These are phyloP conservation scores for Trametopsis cervina DNA, from an alignment of 768 basidiomycete genomes.

Conservation along the genomic window DNA sequence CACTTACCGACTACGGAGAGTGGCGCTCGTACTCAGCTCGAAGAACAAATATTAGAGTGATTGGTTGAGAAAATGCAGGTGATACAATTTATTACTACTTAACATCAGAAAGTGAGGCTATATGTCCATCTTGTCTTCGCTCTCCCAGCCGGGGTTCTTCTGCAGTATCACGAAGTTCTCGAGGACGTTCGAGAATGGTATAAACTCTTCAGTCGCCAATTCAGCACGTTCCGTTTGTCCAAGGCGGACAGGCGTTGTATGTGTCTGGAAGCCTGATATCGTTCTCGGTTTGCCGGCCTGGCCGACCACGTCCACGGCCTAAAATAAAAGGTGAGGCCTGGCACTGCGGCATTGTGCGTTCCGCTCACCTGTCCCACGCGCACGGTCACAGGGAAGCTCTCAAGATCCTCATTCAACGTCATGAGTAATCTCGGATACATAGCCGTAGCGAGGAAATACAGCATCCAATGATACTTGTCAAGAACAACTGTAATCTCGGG, in stretches of 20 bases:
- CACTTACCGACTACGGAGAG: too few species aligned
- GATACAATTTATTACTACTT: neutral
- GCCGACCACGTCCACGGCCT: slow-evolving; percentile 96
- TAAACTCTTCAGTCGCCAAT: slow-evolving; percentile 93
- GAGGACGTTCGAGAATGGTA: slow-evolving; percentile 83
- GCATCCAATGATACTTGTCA: slow-evolving; percentile 97
- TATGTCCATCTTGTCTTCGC: slow-evolving; percentile 79
- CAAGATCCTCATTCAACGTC: slow-evolving; percentile 88
- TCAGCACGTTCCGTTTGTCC: slow-evolving; percentile 94
- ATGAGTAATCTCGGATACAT: slow-evolving; percentile 99
- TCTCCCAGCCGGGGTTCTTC: slow-evolving; percentile 89
- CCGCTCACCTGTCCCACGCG: slow-evolving; percentile 80
- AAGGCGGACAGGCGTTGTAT: slow-evolving; percentile 91
- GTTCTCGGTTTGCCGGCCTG: slow-evolving; percentile 96
- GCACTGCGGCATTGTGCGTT: neutral
- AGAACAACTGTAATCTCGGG: slow-evolving; percentile 59
- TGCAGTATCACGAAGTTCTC: slow-evolving; percentile 90
- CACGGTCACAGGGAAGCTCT: slow-evolving; percentile 82
- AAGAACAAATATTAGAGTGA: too few species aligned
- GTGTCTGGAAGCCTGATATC: slow-evolving; percentile 98
- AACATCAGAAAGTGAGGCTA: slow-evolving; percentile 26
- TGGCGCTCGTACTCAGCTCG: neutral
- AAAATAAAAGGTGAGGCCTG: slow-evolving; percentile 10
- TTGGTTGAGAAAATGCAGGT: neutral
- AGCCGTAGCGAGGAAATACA: slow-evolving; percentile 90